Evolutionary conservation across 2,329 filamentous ascomycete genomes (phyloP).

Genomic region (Beauveria sp.): DNA sequence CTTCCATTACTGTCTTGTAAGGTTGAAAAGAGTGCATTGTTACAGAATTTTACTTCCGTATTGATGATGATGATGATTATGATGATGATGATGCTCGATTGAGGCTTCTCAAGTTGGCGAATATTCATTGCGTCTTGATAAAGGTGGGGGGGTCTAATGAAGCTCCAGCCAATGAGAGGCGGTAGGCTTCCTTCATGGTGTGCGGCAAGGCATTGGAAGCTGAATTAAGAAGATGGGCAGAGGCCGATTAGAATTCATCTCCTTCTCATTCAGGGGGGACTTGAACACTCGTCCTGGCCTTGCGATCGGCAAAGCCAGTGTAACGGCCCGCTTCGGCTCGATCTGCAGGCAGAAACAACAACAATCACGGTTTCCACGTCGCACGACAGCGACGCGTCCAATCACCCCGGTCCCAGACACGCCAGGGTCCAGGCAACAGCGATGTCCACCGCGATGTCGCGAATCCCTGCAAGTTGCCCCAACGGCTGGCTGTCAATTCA

Average conservation of each 20-base stretch:
- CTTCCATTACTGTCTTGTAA: too few relatives aligned
- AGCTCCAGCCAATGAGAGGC: background rate
- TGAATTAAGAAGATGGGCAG: too few relatives aligned
- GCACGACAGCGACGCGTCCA: constrained; percentile 3
- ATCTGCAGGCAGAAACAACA: background rate
- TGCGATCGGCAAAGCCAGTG: background rate
- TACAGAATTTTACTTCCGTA: too few relatives aligned
- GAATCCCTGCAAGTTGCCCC: constrained; percentile 1
- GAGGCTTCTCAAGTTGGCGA: background rate
- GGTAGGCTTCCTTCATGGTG: too few relatives aligned
- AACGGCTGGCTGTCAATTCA: constrained; percentile 22
- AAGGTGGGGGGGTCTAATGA: background rate
- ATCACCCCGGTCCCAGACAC: too few relatives aligned
- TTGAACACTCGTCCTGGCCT: background rate
- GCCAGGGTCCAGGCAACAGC: background rate
- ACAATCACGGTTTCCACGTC: background rate
- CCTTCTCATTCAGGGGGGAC: background rate
- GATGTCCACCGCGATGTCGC: background rate
- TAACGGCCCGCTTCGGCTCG: background rate
- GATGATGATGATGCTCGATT: background rate
- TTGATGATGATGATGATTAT: too few relatives aligned
- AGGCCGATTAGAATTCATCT: background rate
- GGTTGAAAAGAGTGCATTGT: too few relatives aligned
- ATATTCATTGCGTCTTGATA: background rate
- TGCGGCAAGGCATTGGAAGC: too few relatives aligned